Base-by-base conservation (phyloP, 768 basidiomycete species). In the Termitomyces sp. region DNA sequence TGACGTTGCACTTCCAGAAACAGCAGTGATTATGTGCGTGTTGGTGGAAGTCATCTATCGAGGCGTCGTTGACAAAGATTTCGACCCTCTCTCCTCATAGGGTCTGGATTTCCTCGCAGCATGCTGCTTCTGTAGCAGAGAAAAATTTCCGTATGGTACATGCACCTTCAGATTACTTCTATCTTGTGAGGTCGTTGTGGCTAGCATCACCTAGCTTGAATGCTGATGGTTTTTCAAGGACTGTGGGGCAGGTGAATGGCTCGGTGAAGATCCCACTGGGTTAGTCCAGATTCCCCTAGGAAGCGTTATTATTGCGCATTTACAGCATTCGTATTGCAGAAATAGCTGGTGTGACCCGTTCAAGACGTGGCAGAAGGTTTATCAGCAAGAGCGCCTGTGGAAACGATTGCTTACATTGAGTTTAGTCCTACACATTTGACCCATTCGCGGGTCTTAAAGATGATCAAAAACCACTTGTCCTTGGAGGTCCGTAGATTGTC, bases 261-360 rank as follows among this genome's bases (percentile, higher is more conserved):
- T 89, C 13, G 88, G 86, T 0, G 69, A 79, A 42, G 61, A 70
- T 62, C 74, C 79, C 1, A 60, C 61, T n/a, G 78, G 72, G 77
- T 80, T 66, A 52, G 75, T 64, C 22, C 53, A 44, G 27, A 42
- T 4, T 41, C 4, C 8, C 1, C 1, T 2, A 9, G 6, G 12
- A 37, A 34, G n/a, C 31, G 39, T n/a, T 31, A 11, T 16, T 20
- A 34, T 22, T 12, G 8, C 30, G 20, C 13, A 54, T 55, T 50
- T 1, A 59, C 9, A 16, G 4, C 18, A 20, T 52, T 16, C 13
- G 57, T 42, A 55, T 36, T 33, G 60, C 50, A 81, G 82, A 11
- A 83, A 83, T 58, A 85, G 83, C 64, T 89, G 88, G 86, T 89
- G 86, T 65, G 87, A 87, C 63, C 87, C 88, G 0, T 90, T 86